These are phyloP conservation scores for Golubevia pallescens DNA, from an alignment of 1,284 basidiomycete genomes.

Conservation along the genomic window DNA sequence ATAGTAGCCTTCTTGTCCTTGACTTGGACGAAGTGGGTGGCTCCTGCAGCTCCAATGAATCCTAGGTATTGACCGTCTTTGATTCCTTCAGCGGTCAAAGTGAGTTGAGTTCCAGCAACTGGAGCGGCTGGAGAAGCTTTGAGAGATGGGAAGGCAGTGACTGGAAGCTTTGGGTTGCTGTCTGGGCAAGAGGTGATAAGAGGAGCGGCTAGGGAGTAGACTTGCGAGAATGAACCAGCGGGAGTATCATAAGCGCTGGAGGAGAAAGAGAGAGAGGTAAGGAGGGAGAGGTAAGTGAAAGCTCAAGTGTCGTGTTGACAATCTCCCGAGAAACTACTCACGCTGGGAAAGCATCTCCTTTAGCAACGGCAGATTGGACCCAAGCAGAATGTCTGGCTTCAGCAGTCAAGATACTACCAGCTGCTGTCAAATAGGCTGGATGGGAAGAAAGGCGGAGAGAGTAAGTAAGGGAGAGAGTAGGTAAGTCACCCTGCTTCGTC, in stretches of 20 bases:
- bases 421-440: constrained; percentile 30
- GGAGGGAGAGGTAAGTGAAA: too few relatives aligned
- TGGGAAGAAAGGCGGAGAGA: too few relatives aligned
- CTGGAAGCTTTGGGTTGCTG: constrained; percentile 66
- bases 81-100: constrained; percentile 45
- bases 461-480: too few relatives aligned
- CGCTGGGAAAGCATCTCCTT: constrained; percentile 33
- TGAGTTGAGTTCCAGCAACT: constrained; percentile 56
- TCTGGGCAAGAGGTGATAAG: constrained; percentile 55
- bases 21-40: constrained; percentile 58
- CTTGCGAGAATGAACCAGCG: constrained; percentile 34
- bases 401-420: constrained; percentile 41
- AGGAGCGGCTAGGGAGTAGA: constrained; percentile 51
- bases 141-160: constrained; percentile 66
- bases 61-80: constrained; percentile 59
- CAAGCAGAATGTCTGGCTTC: constrained; percentile 40
- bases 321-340: too few relatives aligned
- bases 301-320: too few relatives aligned
- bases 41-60: constrained; percentile 64
- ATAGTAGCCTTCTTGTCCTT: constrained; percentile 61
- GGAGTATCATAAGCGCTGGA: too few relatives aligned
- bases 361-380: constrained; percentile 32
- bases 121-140: constrained; percentile 62
- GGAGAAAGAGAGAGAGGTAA: too few relatives aligned
- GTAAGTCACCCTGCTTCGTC: too few relatives aligned